A percentile compares a stretch with the other conserved stretches of the same genome.
Conservation (phyloP, 208 protist species). For the Giardia muris region DNA sequence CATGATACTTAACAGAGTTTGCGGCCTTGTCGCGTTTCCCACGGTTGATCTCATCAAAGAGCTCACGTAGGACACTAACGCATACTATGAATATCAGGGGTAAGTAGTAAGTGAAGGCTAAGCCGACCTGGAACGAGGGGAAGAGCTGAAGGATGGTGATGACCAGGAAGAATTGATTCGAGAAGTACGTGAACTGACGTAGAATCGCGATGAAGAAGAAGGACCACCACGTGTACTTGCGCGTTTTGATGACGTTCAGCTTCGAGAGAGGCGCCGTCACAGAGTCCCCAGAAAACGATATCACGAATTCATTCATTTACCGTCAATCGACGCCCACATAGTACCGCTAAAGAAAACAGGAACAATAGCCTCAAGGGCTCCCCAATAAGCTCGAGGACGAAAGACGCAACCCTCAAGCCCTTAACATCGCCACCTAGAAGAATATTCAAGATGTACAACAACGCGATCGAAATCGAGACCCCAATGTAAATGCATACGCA, state of each 20-base stretch:
- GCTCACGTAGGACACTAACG: neutral
- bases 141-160: neutral
- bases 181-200: neutral
- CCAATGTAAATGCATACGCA: no score
- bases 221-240: neutral
- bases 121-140: neutral
- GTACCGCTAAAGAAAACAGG: neutral
- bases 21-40: neutral
- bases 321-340: no score
- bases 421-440: no score
- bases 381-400: neutral
- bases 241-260: slow-evolving; percentile 15
- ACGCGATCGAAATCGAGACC: no score
- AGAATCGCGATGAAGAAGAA: neutral
- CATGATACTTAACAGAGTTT: neutral
- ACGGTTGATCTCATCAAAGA: neutral
- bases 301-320: no score
- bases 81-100: neutral
- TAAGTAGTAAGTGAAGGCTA: slow-evolving; percentile 22
- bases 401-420: neutral
- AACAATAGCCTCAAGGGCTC: neutral
- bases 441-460: no score
- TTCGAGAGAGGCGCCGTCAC: no score
- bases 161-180: neutral
- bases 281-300: no score